Conservation (phyloP, 768 basidiomycete genomes). For the Boletus fagicola region DNA sequence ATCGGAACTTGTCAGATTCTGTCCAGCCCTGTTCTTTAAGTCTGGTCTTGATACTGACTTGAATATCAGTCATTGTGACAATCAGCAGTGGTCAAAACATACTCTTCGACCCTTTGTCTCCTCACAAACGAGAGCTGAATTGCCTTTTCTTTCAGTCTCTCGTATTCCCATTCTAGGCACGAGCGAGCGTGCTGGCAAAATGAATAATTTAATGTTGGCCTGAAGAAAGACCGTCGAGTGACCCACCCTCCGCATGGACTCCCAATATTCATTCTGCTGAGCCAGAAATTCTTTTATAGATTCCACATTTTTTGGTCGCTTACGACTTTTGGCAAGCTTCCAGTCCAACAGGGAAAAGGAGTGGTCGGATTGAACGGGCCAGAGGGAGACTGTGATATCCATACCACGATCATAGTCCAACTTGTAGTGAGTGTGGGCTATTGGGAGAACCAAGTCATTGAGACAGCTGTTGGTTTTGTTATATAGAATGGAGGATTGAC, state of each 20-base stretch:
- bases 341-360: constrained; percentile 5
- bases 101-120: constrained; percentile 3
- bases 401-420: neutral
- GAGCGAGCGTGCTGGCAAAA: constrained; percentile 5
- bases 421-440: neutral
- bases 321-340: neutral
- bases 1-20: no score
- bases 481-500: no score
- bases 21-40: neutral
- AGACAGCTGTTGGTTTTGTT: neutral
- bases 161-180: constrained; percentile 2
- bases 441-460: neutral
- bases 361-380: accelerated
- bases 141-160: neutral
- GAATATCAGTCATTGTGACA: neutral
- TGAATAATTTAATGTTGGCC: neutral
- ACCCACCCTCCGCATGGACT: constrained; percentile 3
- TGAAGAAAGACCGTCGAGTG: neutral
- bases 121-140: constrained; percentile 1
- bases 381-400: neutral
- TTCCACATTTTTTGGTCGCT: neutral
- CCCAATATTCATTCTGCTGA: neutral
- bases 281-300: neutral
- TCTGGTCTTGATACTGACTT: neutral
- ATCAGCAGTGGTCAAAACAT: neutral